Base-by-base conservation (phyloP, 2,329 filamentous ascomycete species). In the Exophiala calicioides region DNA sequence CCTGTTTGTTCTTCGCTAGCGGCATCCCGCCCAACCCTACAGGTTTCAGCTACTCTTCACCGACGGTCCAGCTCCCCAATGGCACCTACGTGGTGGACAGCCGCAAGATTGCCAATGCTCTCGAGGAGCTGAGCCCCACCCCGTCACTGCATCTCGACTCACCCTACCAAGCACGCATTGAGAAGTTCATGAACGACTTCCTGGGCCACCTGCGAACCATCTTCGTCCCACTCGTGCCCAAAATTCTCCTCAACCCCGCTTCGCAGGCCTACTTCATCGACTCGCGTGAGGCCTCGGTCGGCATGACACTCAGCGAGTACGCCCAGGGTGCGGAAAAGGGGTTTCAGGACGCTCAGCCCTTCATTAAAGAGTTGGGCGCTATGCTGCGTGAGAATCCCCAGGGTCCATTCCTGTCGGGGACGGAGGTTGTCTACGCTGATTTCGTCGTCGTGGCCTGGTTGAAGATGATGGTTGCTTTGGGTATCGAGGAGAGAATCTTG, bases 71-170 rank as follows among this genome's bases (percentile, higher is more conserved):
- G 12, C 70, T 82, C 34, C 71, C 76, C 0, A 75, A 82, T 36
- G 80, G 78, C 13, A 76, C 62, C 1, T 82, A 78, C 58, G 56
- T 84, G 6, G 85, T 82, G 78, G 83, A 88, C 60, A 85, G 81
- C 1, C 69, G 67, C 52, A 66, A 67, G 32, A 88, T 89, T 53
- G 81, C 78, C 10, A 55, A 66, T 10, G 70, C 70, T 13, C 70
- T 89, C 24, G 84, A 88, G 59, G 66, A 73, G 42, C 65, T 68
- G 0, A 70, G 85, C 53, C 84, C 84, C 0, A 64, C 70, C 16
- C 83, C 82, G 0, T 69, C 78, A 0, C 61, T 86, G 1, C 74
- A 78, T 52, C 68, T 86, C 2, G 75, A 84, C 56, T 74, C 77
- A 0, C 74, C 76, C 0, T 65, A 74, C 29, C 67, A 76, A 1